Conservation (phyloP, 805 yeast species). For the Lipomyces mesembrius region DNA sequence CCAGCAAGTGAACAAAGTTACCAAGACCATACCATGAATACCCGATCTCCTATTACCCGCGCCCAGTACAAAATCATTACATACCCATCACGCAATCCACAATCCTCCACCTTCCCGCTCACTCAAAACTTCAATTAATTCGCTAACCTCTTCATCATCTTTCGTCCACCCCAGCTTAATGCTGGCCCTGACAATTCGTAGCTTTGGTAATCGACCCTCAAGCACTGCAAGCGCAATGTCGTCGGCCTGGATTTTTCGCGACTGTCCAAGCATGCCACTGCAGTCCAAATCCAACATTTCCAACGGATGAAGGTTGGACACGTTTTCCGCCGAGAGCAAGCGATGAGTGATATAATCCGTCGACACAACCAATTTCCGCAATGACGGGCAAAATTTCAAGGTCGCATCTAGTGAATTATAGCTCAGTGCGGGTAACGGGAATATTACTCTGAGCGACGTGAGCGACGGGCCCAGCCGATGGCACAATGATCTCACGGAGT, state of each 20-base stretch:
- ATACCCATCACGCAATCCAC: constrained; percentile 48
- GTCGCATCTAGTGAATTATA: constrained; percentile 73
- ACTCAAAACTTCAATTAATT: constrained; percentile 70
- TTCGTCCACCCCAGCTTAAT: constrained; percentile 80
- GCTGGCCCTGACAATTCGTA: constrained; percentile 68
- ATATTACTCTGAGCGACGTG: constrained; percentile 66
- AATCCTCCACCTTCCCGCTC: constrained; percentile 78
- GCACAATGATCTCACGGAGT: constrained; percentile 65
- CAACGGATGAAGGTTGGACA: constrained; percentile 55
- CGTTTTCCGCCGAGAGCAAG: constrained; percentile 48
- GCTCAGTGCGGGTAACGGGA: constrained; percentile 84
- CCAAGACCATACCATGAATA: background rate
- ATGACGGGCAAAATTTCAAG: constrained; percentile 75
- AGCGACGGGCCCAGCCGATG: constrained; percentile 68
- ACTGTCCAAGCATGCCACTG: constrained; percentile 81
- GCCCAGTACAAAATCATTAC: constrained; percentile 46
- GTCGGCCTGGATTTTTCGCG: constrained; percentile 81
- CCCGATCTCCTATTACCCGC: constrained; percentile 53
- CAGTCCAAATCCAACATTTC: constrained; percentile 72
- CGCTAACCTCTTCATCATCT: constrained; percentile 61
- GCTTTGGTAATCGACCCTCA: constrained; percentile 73
- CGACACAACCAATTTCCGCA: constrained; percentile 65
- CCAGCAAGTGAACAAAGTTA: background rate
- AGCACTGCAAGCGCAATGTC: constrained; percentile 83
- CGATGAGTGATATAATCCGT: constrained; percentile 73